phyloP scores from a whole-genome alignment of 441 rosid genomes.

The Corymbia citriodora region DNA sequence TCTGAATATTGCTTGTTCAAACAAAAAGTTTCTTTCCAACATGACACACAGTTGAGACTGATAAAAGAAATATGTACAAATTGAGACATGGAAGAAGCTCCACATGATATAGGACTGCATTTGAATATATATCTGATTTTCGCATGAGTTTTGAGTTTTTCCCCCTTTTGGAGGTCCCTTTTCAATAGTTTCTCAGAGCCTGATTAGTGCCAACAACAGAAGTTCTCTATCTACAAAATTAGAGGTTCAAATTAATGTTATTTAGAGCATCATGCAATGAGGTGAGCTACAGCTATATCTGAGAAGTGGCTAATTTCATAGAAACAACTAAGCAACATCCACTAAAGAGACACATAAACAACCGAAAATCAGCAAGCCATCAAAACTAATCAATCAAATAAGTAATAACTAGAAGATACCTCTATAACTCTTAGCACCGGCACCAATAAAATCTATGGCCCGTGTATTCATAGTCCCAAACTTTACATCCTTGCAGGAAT shows the following conservation, averaged over 20 bases:
- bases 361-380: neutral
- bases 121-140: neutral
- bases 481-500: slow-evolving; percentile 76
- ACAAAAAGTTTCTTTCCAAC: neutral
- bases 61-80: neutral
- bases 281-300: neutral
- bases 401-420: slow-evolving; percentile 26
- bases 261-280: neutral
- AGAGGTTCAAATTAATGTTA: neutral
- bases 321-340: neutral
- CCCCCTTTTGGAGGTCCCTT: neutral
- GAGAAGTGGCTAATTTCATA: neutral
- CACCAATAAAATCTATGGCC: slow-evolving; percentile 69
- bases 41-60: neutral
- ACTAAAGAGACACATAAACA: neutral
- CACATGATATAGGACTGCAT: neutral
- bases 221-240: neutral
- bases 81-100: neutral
- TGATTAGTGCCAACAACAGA: neutral
- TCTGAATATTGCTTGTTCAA: neutral
- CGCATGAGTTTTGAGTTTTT: neutral
- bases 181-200: neutral
- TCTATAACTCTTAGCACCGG: slow-evolving; percentile 61
- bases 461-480: slow-evolving; percentile 82
- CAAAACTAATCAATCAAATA: neutral